Conservation (phyloP, 2,329 filamentous ascomycete genomes). For the Lasiodiplodia citricola region DNA sequence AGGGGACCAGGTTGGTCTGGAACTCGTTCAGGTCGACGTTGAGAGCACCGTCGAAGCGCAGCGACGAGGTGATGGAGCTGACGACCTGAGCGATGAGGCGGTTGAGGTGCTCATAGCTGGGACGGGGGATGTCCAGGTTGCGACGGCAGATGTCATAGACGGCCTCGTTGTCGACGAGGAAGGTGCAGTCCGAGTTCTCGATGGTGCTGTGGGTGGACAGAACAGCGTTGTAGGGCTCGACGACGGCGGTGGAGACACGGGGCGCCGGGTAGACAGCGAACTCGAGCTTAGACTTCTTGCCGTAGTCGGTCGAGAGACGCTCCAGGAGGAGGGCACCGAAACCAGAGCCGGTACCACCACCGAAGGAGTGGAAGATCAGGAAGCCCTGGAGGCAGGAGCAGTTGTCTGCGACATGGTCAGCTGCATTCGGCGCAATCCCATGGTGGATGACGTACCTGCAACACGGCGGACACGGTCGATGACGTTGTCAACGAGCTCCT, state of each 20-base stretch:
- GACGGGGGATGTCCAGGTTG: conserved; percentile 95
- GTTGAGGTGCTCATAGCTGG: conserved; percentile 99
- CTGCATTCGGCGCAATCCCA: not conserved
- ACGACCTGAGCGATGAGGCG: conserved; percentile 98
- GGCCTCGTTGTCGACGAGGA: conserved; percentile 99
- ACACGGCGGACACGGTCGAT: conserved; percentile 97
- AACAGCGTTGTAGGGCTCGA: conserved; percentile 99
- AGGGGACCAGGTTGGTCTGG: conserved; percentile 99
- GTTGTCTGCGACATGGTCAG: conserved; percentile 65
- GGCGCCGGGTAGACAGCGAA: conserved; percentile 99
- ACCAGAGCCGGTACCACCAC: conserved; percentile 97
- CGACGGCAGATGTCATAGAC: conserved; percentile 99
- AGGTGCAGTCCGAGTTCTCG: conserved; percentile 99
- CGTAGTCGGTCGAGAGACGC: conserved; percentile 97
- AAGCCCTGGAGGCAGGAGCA: conserved; percentile 98
- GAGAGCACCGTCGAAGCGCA: conserved; percentile 97
- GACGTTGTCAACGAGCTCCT: conserved; percentile 98
- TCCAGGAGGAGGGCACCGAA: conserved; percentile 99
- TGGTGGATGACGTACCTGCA: conserved; percentile 54
- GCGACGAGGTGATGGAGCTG: conserved; percentile 96
- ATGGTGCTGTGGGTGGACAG: conserved; percentile 98
- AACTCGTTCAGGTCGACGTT: conserved; percentile 99
- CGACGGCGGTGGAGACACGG: conserved; percentile 94
- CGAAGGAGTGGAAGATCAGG: conserved; percentile 99
- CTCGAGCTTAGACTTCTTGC: conserved; percentile 99